Base-by-base conservation (phyloP, 2,329 filamentous ascomycete genomes). In the Simplicillium aogashimaense region DNA sequence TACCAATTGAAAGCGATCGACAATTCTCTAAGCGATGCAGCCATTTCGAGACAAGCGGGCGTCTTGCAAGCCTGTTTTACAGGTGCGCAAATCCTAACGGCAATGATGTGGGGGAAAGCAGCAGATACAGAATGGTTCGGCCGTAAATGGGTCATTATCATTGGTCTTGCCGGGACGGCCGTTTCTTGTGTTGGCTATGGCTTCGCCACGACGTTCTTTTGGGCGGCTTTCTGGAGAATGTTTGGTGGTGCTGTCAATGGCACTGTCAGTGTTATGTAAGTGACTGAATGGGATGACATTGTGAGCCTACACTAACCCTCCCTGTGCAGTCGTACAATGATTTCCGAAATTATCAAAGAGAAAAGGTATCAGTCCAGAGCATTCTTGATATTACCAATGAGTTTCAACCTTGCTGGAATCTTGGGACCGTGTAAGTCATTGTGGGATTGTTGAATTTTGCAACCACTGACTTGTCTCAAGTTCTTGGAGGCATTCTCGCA, bases 1-100 rank as follows among this genome's bases (percentile, higher is more conserved):
- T 86, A 84, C 59, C 81, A 86, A 58, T 72, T 87, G 12, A 78
- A 76, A 49, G 80, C 76, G 4, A 83, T 87, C 54, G 58, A 66
- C 44, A 70, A 70, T 2, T 73, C 69, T 0, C 56, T 73, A 12
- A 65, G 70, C 13, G 68, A 74, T 41, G 56, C 67, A 17, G 58
- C 64, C 36, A 81, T 86, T 42, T 76, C 83, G 0, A 70, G 70
- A 5, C 82, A 86, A 53, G 82, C 80, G 1, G 83, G 83, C 18
- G 64, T 86, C 15, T 63, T 87, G 18, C 78, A 83, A 41, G 83
- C 78, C 13, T 76, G 77, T 18, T 88, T 87, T 53, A 84, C 83
- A 0, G 78, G 78, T 5, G 79, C 81, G 0, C 83, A 88, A 51
- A 85, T 86, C 43, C 56, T 82, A 15, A 87, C 83, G 1, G 81